These are phyloP conservation scores for Penicillium bialowiezense DNA, from an alignment of 495 filamentous ascomycete species.

Conservation along the genomic window DNA sequence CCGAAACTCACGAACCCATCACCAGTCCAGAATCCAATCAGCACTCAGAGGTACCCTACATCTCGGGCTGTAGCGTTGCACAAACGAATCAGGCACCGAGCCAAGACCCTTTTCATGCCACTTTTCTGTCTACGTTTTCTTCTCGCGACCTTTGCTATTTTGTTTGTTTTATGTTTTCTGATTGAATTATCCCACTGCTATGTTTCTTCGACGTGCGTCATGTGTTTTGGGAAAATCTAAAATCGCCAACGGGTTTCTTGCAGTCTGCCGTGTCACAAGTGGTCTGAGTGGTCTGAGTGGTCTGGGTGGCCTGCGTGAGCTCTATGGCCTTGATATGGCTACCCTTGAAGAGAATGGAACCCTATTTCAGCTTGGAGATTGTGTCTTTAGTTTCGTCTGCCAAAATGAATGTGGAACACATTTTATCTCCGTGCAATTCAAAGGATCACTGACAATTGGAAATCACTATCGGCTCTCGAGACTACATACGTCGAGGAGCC, in stretches of 20 bases:
- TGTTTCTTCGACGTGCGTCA: background rate
- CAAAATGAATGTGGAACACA: too few species aligned
- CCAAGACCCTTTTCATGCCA: constrained; percentile 3
- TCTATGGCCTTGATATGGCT: constrained; percentile 8
- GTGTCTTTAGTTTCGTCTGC: background rate
- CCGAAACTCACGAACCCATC: constrained; percentile 10
- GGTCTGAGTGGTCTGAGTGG: too few species aligned
- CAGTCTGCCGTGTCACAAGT: constrained; percentile 3
- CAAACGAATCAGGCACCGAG: constrained; percentile 26
- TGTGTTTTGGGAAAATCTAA: constrained; percentile 1
- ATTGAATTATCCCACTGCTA: too few species aligned
- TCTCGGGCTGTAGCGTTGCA: constrained; percentile 14
- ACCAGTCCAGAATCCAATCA: constrained; percentile 15
- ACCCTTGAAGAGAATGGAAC: background rate
- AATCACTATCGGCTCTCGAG: too few species aligned
- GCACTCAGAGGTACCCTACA: constrained; percentile 7
- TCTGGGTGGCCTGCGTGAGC: too few species aligned
- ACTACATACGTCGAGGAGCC: too few species aligned
- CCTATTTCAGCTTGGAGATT: background rate
- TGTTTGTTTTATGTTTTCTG: too few species aligned
- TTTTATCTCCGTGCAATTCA: too few species aligned
- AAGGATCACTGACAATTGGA: too few species aligned
- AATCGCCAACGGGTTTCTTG: constrained; percentile 11
- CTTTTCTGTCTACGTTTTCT: background rate
- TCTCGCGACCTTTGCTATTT: too few species aligned